Evolutionary conservation across 2,329 filamentous ascomycete species (phyloP).

Genomic region (Pezicula radicicola): DNA sequence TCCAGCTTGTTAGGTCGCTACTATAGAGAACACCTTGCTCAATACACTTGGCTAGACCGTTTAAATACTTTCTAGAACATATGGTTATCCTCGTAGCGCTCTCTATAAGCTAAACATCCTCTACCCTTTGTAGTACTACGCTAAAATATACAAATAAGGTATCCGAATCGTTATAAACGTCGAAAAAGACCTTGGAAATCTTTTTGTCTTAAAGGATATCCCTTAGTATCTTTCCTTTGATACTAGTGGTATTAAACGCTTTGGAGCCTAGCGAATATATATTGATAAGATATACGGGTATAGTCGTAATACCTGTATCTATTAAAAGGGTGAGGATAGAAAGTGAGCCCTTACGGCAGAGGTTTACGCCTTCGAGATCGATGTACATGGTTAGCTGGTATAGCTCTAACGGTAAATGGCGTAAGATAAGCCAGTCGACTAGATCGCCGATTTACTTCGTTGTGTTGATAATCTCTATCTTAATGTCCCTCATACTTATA

Average conservation of each 20-base stretch:
- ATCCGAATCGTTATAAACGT: constrained; percentile 55
- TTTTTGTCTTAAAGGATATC: constrained; percentile 23
- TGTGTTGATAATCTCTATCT: constrained; percentile 23
- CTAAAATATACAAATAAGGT: constrained; percentile 44
- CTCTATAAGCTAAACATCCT: constrained; percentile 6
- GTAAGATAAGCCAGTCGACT: constrained; percentile 22
- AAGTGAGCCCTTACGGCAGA: constrained; percentile 21
- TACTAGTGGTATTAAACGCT: constrained; percentile 24
- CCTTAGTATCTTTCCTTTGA: constrained; percentile 21
- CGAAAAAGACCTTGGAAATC: constrained; percentile 40
- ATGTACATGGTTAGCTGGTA: constrained; percentile 22
- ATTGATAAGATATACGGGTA: constrained; percentile 26
- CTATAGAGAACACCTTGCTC: constrained; percentile 3
- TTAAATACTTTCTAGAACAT: constrained; percentile 22
- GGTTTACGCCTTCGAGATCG: constrained; percentile 25
- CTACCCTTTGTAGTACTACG: background rate
- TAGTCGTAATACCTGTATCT: constrained; percentile 33
- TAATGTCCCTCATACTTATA: constrained; percentile 16
- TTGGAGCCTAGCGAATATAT: constrained; percentile 21
- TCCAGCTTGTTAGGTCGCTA: constrained; percentile 6
- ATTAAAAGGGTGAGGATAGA: constrained; percentile 22
- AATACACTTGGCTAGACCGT: constrained; percentile 37
- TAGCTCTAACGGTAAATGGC: constrained; percentile 15
- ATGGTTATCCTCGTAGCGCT: constrained; percentile 5
- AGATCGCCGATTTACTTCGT: constrained; percentile 18